These are phyloP conservation scores for Ganoderma meredithae DNA, from an alignment of 1,284 basidiomycete species.

Conservation along the genomic window DNA sequence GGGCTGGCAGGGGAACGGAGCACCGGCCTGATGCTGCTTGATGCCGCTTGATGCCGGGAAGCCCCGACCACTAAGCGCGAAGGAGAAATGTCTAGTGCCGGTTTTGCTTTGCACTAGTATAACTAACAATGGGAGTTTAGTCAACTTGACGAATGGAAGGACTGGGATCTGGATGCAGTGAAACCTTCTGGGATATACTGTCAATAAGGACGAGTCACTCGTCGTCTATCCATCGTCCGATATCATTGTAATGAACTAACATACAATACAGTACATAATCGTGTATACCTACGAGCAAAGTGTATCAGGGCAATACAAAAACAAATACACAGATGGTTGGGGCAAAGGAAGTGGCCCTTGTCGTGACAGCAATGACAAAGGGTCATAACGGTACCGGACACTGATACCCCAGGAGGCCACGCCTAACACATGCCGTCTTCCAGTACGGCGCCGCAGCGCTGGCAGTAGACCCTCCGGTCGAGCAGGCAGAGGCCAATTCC, in stretches of 20 bases:
- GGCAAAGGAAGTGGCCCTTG: neutral
- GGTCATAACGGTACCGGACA: neutral
- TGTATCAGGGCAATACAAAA: neutral
- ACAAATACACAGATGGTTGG: neutral
- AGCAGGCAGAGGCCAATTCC: constrained; percentile 78
- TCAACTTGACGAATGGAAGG: too few species aligned
- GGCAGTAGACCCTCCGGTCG: constrained; percentile 71
- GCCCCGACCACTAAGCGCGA: too few species aligned
- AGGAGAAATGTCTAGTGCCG: too few species aligned
- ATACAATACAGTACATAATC: neutral
- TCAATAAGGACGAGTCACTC: too few species aligned
- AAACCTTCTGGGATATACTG: too few species aligned
- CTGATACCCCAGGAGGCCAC: neutral
- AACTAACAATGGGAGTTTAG: too few species aligned
- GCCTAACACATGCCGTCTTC: constrained; percentile 46
- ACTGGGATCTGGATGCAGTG: too few species aligned
- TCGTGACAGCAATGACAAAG: neutral
- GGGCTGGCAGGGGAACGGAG: constrained; percentile 34
- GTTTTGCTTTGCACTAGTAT: too few species aligned
- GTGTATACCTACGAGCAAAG: neutral
- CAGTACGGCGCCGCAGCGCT: constrained; percentile 54
- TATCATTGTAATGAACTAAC: neutral
- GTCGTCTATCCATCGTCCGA: neutral
- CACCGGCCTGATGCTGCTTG: constrained; percentile 18
- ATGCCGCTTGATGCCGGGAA: neutral